A percentile compares a stretch with the other conserved stretches of the same genome.
These are phyloP conservation scores for Scedosporium boydii DNA, from an alignment of 2,329 filamentous ascomycete species.

Conservation along the genomic window DNA sequence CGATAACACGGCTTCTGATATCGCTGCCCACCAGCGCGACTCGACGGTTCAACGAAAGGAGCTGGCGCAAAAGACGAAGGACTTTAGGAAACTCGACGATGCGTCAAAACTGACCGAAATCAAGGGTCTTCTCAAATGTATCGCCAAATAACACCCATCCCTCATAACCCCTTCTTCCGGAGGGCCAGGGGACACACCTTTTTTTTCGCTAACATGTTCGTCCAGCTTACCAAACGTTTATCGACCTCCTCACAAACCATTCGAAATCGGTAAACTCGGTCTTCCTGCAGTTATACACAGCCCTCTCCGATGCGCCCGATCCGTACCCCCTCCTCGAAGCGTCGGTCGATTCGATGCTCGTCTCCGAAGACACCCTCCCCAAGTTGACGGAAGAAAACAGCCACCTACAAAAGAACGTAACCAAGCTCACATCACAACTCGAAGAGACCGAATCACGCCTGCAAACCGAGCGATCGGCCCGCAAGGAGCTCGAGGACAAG, in stretches of 20 bases:
- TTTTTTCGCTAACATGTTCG: background rate
- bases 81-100: conserved; percentile 92
- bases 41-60: conserved; percentile 96
- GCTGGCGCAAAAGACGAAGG: conserved; percentile 96
- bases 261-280: conserved; percentile 89
- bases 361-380: conserved; percentile 86
- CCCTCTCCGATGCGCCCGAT: conserved; percentile 89
- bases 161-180: background rate
- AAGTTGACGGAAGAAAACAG: conserved; percentile 83
- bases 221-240: conserved; percentile 89
- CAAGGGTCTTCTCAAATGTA: conserved; percentile 82
- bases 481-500: conserved; percentile 66
- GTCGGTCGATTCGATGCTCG: conserved; percentile 75
- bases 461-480: conserved; percentile 64
- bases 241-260: conserved; percentile 91
- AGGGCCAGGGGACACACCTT: background rate
- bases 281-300: conserved; percentile 87
- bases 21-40: conserved; percentile 86
- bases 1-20: conserved; percentile 89
- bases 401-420: conserved; percentile 71
- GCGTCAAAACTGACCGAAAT: conserved; percentile 75
- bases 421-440: conserved; percentile 66
- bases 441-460: conserved; percentile 74
- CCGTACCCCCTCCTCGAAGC: conserved; percentile 94
- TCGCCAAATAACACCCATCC: conserved; percentile 4